Conservation (phyloP, 2,329 filamentous ascomycete species). For the Calonectria honghensis region DNA sequence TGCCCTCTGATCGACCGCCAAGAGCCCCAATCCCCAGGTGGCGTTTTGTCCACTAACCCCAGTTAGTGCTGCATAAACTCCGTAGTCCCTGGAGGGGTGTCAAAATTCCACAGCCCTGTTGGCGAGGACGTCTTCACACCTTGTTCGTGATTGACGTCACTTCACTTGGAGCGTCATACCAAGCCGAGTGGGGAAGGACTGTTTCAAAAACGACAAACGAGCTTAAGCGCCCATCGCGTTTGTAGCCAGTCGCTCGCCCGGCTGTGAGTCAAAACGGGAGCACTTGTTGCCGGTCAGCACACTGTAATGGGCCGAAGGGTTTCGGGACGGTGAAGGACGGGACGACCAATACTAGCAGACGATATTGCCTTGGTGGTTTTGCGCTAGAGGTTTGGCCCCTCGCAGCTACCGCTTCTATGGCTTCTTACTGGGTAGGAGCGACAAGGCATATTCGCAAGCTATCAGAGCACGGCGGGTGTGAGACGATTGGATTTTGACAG, state of each 20-base stretch:
- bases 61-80: slow-evolving; percentile 6
- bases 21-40: neutral
- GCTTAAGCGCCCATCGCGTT: neutral
- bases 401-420: neutral
- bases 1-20: slow-evolving; percentile 2
- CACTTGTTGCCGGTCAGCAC: neutral
- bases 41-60: neutral
- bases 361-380: neutral
- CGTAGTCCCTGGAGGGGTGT: neutral
- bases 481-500: neutral
- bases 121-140: neutral
- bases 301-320: neutral
- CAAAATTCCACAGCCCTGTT: neutral
- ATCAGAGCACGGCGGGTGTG: neutral
- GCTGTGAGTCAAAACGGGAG: neutral
- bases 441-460: neutral
- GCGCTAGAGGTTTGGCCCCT: neutral
- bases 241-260: neutral
- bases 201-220: slow-evolving; percentile 13
- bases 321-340: neutral
- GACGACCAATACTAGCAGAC: neutral
- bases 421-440: neutral
- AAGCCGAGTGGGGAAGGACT: neutral
- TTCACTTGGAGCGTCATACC: neutral
- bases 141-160: neutral